Conservation (phyloP, 2,329 filamentous ascomycete species). For the Colletotrichum sp. region DNA sequence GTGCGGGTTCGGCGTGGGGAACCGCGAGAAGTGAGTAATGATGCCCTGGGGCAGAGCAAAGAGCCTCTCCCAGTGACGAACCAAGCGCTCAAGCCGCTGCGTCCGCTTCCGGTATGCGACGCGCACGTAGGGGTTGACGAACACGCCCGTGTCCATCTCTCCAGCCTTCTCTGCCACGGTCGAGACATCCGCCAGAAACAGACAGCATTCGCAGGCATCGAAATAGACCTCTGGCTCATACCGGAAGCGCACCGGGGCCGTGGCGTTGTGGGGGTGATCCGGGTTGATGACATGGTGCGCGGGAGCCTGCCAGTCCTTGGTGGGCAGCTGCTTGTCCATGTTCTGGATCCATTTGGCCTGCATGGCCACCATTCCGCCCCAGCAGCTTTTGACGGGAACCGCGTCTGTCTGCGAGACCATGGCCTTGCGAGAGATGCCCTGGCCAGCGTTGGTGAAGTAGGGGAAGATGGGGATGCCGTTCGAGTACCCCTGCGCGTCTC, state of each 20-base stretch:
- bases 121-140: constrained; percentile 77
- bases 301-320: constrained; percentile 32
- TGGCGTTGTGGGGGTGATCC: constrained; percentile 29
- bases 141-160: constrained; percentile 54
- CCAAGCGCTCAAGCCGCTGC: constrained; percentile 35
- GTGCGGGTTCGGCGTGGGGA: constrained; percentile 67
- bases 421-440: constrained; percentile 63
- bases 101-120: constrained; percentile 64
- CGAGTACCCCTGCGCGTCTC: constrained; percentile 68
- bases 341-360: constrained; percentile 65
- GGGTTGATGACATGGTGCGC: constrained; percentile 37
- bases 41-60: constrained; percentile 65
- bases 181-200: constrained; percentile 56
- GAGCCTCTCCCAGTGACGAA: constrained; percentile 69
- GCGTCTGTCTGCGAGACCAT: constrained; percentile 66
- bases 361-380: constrained; percentile 78
- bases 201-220: constrained; percentile 70
- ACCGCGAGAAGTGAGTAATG: constrained; percentile 57
- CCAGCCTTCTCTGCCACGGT: constrained; percentile 35
- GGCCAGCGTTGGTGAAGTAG: constrained; percentile 62
- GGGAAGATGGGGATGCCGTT: constrained; percentile 72
- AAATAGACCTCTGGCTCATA: constrained; percentile 63
- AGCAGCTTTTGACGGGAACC: constrained; percentile 75
- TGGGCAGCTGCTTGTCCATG: constrained; percentile 32
- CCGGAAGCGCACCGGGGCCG: constrained; percentile 34